Conservation (phyloP, 192 early-diverging fungal species). For the Rhizoclosmatium sp. region DNA sequence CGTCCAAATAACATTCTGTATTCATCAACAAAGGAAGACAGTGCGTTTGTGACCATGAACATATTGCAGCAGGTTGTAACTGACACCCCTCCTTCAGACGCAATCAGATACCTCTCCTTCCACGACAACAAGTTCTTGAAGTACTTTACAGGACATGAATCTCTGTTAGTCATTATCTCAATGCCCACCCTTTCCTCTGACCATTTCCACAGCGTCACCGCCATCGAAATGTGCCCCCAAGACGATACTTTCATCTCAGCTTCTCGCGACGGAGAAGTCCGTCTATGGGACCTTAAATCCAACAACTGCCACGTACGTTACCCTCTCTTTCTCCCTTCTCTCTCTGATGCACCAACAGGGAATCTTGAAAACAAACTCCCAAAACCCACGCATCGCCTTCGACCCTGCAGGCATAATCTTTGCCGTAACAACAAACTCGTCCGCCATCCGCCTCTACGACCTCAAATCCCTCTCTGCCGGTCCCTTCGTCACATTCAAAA, state of each 20-base stretch:
- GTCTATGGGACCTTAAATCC: slow-evolving; percentile 86
- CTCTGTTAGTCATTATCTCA: slow-evolving; percentile 51
- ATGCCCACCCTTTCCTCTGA: neutral
- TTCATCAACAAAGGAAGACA: slow-evolving; percentile 93
- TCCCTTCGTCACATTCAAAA: slow-evolving; percentile 45
- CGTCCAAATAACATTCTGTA: slow-evolving; percentile 80
- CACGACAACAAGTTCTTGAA: slow-evolving; percentile 93
- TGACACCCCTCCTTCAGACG: slow-evolving; percentile 61
- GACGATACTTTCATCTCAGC: slow-evolving; percentile 87
- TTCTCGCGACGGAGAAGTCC: slow-evolving; percentile 75
- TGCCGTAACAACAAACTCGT: slow-evolving; percentile 65
- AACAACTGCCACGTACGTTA: slow-evolving; percentile 60
- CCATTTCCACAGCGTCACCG: slow-evolving; percentile 60
- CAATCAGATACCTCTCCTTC: slow-evolving; percentile 90
- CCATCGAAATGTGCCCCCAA: slow-evolving; percentile 82
- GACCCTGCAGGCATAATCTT: slow-evolving; percentile 85
- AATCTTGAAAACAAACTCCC: slow-evolving; percentile 11
- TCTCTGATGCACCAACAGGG: slow-evolving; percentile 12
- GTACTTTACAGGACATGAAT: slow-evolving; percentile 90
- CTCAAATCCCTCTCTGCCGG: slow-evolving; percentile 36
- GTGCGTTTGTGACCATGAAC: slow-evolving; percentile 46
- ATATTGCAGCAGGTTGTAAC: neutral
- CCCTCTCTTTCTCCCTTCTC: neutral
- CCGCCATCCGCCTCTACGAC: slow-evolving; percentile 74
- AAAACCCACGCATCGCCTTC: slow-evolving; percentile 61